Base-by-base conservation (phyloP, 352 stramenopile genomes). In the Phytophthora pinifolia region DNA sequence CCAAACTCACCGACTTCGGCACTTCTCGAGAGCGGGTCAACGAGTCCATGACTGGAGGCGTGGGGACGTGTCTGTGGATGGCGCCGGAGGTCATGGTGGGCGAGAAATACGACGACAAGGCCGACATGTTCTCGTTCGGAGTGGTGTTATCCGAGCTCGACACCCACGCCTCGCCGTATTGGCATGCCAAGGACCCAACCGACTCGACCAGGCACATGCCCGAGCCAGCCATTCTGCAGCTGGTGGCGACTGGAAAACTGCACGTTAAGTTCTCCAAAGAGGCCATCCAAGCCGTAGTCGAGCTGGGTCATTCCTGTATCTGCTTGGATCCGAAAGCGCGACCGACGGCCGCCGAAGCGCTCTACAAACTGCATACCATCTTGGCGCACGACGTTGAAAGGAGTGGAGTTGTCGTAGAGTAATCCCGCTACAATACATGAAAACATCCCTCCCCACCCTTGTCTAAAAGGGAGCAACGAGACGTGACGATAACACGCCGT, bases 1-100 rank as follows among this genome's bases (percentile, higher is more conserved):
- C 74, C 6, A 85, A 85, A 42, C 41, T 85, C 14, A 71, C 62
- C 4, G 63, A 83, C 37, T 80, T 82, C 37, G 74, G 72, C 0
- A 62, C 55, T 1, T 76, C 72, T 9, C 48, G 65, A 15, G 62
- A 70, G 20, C 56, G 57, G 1, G 17, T 62, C 2, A 64, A 79
- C 35, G 43, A 58, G 9, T 62, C 58, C 0, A 74, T 76, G 65
- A 78, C 67, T 39, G 64, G 59, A 14, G 64, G 64, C 14, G 54
- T 76, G 12, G 64, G 66, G 1, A 74, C 70, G 9, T 70, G 46
- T 13, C 51, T 69, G 33, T 79, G 70, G 66, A 79, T 76, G 65
- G 70, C 70, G 2, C 70, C 66, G 3, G 66, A 76, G 20, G 66
- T 76, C 10, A 76, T 79, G 66, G 39, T 76, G 6, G 64, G 70